Conservation (phyloP, 2,329 filamentous ascomycete genomes). For the Shiraia sp. region DNA sequence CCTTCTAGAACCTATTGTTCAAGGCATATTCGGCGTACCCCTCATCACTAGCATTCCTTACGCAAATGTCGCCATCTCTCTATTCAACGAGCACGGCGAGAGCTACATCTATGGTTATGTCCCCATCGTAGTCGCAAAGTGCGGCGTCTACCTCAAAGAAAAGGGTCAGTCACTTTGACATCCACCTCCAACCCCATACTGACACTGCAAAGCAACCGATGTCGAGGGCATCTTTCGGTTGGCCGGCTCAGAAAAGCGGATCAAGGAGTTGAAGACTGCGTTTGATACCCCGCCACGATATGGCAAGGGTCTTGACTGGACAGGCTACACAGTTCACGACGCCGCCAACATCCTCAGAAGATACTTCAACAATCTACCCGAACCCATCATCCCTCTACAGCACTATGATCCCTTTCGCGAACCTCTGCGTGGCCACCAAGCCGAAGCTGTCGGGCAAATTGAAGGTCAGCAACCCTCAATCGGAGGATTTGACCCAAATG, state of each 20-base stretch:
- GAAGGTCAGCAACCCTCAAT: constrained; percentile 68
- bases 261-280: constrained; percentile 89
- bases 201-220: constrained; percentile 70
- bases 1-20: constrained; percentile 51
- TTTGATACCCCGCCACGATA: constrained; percentile 91
- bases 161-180: constrained; percentile 68
- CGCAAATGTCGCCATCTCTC: constrained; percentile 95
- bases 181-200: constrained; percentile 16
- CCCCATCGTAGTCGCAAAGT: constrained; percentile 97
- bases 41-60: constrained; percentile 94
- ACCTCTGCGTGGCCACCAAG: constrained; percentile 72
- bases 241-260: constrained; percentile 94
- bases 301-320: constrained; percentile 95
- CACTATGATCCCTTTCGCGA: constrained; percentile 91
- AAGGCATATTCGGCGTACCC: constrained; percentile 92
- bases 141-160: constrained; percentile 95
- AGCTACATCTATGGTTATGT: constrained; percentile 99
- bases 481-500: constrained; percentile 72
- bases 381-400: constrained; percentile 92
- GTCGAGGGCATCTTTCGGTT: constrained; percentile 96
- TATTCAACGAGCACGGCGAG: constrained; percentile 87
- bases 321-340: constrained; percentile 97
- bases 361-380: constrained; percentile 94
- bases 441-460: constrained; percentile 69
- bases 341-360: constrained; percentile 93